Conservation (phyloP, 1,284 basidiomycete species). For the Ganoderma meredithae region DNA sequence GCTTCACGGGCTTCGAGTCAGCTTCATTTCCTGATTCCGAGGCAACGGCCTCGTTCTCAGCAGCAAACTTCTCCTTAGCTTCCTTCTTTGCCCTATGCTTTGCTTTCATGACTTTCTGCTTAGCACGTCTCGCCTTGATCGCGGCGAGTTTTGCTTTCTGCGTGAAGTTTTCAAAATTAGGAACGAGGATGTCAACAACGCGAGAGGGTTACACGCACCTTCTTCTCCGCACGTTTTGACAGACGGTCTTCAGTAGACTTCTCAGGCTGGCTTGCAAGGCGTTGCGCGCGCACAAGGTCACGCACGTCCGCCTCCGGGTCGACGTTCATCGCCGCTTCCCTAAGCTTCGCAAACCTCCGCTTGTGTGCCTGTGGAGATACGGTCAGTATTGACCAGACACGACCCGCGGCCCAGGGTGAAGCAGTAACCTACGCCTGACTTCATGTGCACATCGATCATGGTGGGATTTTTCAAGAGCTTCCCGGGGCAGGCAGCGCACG, state of each 20-base stretch:
- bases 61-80: constrained; percentile 23
- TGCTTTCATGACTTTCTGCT: constrained; percentile 45
- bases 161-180: not conserved
- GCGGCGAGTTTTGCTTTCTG: constrained; percentile 52
- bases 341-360: constrained; percentile 63
- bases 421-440: constrained; percentile 67
- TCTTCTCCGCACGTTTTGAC: constrained; percentile 67
- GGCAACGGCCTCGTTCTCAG: constrained; percentile 5
- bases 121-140: constrained; percentile 50
- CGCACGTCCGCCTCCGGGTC: constrained; percentile 55
- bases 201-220: constrained; percentile 44
- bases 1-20: constrained; percentile 24
- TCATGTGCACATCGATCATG: constrained; percentile 69
- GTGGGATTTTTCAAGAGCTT: constrained; percentile 72
- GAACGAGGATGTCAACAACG: not conserved
- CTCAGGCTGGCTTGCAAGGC: constrained; percentile 15
- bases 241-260: constrained; percentile 20
- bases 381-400: not conserved
- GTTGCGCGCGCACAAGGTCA: constrained; percentile 50
- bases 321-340: constrained; percentile 44
- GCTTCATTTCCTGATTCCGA: constrained; percentile 2
- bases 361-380: constrained; percentile 59
- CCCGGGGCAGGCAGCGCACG: constrained; percentile 79
- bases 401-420: not conserved
- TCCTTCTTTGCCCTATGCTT: constrained; percentile 35